A percentile compares a stretch with the other conserved stretches of the same genome.
phyloP scores from a whole-genome alignment of 192 early-diverging fungal genomes.

The Lobosporangium transversale region DNA sequence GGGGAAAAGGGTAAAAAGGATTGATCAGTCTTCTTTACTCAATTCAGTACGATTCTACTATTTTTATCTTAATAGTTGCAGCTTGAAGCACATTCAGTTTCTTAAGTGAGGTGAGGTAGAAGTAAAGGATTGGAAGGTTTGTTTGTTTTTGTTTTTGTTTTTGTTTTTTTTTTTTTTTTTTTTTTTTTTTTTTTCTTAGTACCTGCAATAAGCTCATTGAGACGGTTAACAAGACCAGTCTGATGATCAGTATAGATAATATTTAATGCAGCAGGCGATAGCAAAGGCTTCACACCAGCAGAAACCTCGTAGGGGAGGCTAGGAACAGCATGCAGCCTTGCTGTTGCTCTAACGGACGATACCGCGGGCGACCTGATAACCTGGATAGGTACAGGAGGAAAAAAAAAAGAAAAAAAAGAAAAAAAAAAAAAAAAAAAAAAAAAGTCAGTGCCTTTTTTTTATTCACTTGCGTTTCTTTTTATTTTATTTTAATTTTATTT shows the following conservation, averaged over 20 bases:
- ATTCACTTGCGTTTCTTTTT: not conserved
- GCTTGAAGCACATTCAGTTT: no score
- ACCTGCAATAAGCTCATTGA: conserved; percentile 55
- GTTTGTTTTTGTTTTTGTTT: no score
- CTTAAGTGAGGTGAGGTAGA: no score
- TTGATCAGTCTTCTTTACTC: no score
- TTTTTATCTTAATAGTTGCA: no score
- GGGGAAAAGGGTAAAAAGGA: no score
- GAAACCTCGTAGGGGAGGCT: conserved; percentile 30
- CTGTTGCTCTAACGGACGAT: conserved; percentile 32
- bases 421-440: not conserved
- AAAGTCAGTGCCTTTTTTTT: not conserved
- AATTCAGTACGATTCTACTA: no score
- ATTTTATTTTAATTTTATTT: no score
- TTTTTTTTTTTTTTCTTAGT: not conserved
- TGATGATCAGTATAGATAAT: conserved; percentile 53
- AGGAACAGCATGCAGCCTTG: conserved; percentile 37
- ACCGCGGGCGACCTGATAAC: conserved; percentile 27
- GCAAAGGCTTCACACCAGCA: conserved; percentile 37
- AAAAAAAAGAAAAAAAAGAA: not conserved
- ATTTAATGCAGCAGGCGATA: conserved; percentile 39
- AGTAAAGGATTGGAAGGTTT: no score
- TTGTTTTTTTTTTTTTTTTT: not conserved
- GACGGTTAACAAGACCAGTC: conserved; percentile 34
- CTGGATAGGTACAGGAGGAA: not conserved